Evolutionary conservation across 257 asterid genomes (phyloP).

Genomic region (Nicotiana undulata): DNA sequence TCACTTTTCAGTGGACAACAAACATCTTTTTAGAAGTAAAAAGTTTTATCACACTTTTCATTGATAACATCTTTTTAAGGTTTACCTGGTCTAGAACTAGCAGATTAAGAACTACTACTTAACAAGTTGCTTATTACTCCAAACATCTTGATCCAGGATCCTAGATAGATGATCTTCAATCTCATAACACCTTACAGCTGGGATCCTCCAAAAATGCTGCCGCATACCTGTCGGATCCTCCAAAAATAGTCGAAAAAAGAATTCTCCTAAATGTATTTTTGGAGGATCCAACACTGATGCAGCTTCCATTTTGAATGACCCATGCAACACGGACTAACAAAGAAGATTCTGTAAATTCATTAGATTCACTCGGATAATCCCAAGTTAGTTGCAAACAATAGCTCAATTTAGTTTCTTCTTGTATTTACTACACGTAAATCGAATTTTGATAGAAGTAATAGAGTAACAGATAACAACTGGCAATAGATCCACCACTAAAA

Average conservation of each 20-base stretch:
- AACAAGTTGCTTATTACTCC: neutral
- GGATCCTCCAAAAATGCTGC: too few relatives aligned
- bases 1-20: neutral
- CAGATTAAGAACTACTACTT: neutral
- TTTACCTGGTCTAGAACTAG: neutral
- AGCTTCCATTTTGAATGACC: too few relatives aligned
- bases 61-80: neutral
- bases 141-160: neutral
- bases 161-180: neutral
- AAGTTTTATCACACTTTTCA: neutral
- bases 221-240: too few relatives aligned
- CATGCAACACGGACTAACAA: too few relatives aligned
- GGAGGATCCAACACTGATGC: too few relatives aligned
- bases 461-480: neutral
- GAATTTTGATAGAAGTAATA: neutral
- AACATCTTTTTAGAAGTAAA: neutral
- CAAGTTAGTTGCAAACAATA: neutral
- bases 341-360: neutral
- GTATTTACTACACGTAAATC: neutral
- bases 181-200: neutral
- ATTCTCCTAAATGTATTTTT: too few relatives aligned
- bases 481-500: neutral
- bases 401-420: neutral
- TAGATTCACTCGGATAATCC: neutral
- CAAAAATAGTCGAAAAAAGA: too few relatives aligned